These are phyloP conservation scores for Candida loeiensis DNA, from an alignment of 805 yeast genomes.

Conservation along the genomic window DNA sequence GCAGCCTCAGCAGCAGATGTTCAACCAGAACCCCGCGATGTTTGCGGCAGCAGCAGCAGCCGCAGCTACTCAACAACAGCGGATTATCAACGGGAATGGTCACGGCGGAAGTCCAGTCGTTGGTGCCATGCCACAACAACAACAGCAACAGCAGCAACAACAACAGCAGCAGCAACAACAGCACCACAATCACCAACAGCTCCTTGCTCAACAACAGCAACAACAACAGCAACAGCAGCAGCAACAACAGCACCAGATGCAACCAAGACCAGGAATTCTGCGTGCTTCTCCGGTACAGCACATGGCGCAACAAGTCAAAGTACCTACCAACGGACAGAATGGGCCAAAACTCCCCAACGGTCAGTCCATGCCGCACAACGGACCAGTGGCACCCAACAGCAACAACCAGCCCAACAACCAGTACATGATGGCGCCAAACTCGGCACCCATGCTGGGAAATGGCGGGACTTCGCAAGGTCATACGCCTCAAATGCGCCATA, in stretches of 20 bases:
- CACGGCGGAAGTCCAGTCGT: slow-evolving; percentile 8
- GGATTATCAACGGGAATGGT: slow-evolving; percentile 7
- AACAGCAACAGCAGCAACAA: slow-evolving; percentile 8
- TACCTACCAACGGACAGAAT: background rate
- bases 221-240: slow-evolving; percentile 12
- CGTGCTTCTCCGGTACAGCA: slow-evolving; percentile 20
- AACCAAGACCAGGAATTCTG: slow-evolving; percentile 17
- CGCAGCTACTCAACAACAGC: slow-evolving; percentile 2
- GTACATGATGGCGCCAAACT: slow-evolving; percentile 17
- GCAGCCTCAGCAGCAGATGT: slow-evolving; percentile 5
- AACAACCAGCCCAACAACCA: slow-evolving; percentile 10
- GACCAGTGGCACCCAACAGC: slow-evolving; percentile 3
- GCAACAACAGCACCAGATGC: slow-evolving; percentile 12
- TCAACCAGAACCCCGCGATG: slow-evolving; percentile 8
- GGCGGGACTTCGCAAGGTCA: slow-evolving; percentile 24
- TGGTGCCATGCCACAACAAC: slow-evolving; percentile 8
- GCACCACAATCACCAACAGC: too few species aligned
- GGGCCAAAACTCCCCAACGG: background rate
- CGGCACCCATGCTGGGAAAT: slow-evolving; percentile 21
- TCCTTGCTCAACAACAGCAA: slow-evolving; percentile 4
- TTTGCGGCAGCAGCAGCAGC: slow-evolving; percentile 7
- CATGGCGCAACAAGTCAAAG: slow-evolving; percentile 9
- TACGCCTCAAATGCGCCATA: slow-evolving; percentile 30
- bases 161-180: slow-evolving; percentile 8
- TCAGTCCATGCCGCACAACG: background rate